Conservation (phyloP, 441 rosid genomes). For the Eruca vesicaria region DNA sequence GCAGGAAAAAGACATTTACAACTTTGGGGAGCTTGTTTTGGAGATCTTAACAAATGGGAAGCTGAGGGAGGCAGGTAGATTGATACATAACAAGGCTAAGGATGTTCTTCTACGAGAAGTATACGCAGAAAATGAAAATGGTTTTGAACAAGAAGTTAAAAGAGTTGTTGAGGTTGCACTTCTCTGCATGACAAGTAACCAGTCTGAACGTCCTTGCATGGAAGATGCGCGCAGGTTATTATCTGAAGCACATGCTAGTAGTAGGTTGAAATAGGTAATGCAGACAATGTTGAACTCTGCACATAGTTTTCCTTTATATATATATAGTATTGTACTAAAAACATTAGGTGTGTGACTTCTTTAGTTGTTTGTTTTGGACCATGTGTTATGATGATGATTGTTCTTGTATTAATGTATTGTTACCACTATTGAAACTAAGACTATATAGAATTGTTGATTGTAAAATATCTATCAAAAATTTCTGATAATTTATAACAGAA, state of each 20-base stretch:
- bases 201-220: constrained; percentile 58
- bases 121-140: constrained; percentile 46
- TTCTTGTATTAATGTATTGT: constrained; percentile 14
- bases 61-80: constrained; percentile 41
- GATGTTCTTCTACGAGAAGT: constrained; percentile 66
- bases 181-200: constrained; percentile 59
- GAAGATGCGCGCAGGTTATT: constrained; percentile 69
- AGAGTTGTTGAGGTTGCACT: constrained; percentile 68
- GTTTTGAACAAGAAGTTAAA: constrained; percentile 48
- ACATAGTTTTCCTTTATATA: constrained; percentile 11
- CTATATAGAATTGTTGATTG: neutral
- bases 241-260: constrained; percentile 34
- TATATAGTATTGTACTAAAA: neutral
- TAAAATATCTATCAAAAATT: too few relatives aligned
- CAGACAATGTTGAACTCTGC: neutral
- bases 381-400: constrained; percentile 1
- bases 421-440: neutral
- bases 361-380: neutral
- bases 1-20: constrained; percentile 54
- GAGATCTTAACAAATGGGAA: constrained; percentile 74
- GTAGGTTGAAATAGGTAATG: constrained; percentile 8
- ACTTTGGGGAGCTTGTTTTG: constrained; percentile 73
- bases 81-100: constrained; percentile 51
- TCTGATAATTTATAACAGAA: too few relatives aligned
- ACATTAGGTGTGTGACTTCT: neutral